Evolutionary conservation across 2,329 filamentous ascomycete species (phyloP).

Genomic region (Curvularia hawaiiensis): DNA sequence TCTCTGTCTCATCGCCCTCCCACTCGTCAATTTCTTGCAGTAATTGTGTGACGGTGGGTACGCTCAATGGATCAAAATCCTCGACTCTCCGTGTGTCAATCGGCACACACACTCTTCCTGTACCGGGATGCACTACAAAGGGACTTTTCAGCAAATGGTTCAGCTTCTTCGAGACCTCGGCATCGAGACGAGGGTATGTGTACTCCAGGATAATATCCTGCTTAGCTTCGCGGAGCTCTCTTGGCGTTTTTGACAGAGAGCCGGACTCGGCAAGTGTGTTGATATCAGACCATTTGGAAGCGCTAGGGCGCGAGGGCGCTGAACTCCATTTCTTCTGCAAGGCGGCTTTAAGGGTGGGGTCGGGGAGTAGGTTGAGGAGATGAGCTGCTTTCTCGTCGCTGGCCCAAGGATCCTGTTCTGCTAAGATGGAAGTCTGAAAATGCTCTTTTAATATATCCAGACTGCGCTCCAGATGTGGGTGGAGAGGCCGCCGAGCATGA

Average conservation of each 20-base stretch:
- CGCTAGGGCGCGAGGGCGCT: constrained; percentile 74
- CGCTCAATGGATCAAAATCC: constrained; percentile 81
- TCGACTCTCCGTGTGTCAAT: constrained; percentile 79
- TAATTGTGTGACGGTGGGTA: constrained; percentile 87
- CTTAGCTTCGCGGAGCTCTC: constrained; percentile 82
- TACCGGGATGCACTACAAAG: constrained; percentile 95
- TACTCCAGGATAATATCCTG: constrained; percentile 97
- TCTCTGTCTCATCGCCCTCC: constrained; percentile 57
- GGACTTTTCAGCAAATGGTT: constrained; percentile 98
- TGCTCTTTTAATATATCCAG: constrained; percentile 82
- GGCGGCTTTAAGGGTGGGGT: constrained; percentile 75
- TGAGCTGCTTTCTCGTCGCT: constrained; percentile 70
- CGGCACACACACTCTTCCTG: constrained; percentile 91
- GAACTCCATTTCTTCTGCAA: constrained; percentile 91
- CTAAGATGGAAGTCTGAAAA: constrained; percentile 82
- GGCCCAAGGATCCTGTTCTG: constrained; percentile 84
- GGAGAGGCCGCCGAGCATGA: constrained; percentile 81
- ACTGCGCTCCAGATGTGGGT: constrained; percentile 88
- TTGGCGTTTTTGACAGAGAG: constrained; percentile 72
- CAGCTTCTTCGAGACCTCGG: constrained; percentile 95
- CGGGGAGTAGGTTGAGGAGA: constrained; percentile 83
- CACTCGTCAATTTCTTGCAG: constrained; percentile 86
- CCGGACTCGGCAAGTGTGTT: constrained; percentile 81
- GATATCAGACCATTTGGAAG: constrained; percentile 92
- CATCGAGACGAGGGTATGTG: constrained; percentile 95